Evolutionary conservation across 2,329 filamentous ascomycete genomes (phyloP).

Genomic region (Monosporascus cannonballus): DNA sequence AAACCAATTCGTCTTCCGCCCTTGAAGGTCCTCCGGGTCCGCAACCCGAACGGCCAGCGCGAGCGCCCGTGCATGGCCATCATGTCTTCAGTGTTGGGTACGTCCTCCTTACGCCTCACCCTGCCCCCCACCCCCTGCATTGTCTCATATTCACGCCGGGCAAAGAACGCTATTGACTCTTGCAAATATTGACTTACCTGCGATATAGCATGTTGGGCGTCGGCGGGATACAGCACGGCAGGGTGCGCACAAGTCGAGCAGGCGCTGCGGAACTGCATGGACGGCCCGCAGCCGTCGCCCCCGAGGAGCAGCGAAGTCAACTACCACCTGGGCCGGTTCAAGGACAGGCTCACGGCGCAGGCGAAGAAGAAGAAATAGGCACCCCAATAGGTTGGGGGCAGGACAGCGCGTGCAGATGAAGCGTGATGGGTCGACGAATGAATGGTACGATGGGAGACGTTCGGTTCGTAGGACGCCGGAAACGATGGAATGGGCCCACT

Average conservation of each 20-base stretch:
- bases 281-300: slow-evolving; percentile 54
- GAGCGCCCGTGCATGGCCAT: slow-evolving; percentile 48
- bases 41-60: slow-evolving; percentile 42
- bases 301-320: slow-evolving; percentile 77
- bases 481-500: no score
- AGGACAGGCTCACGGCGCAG: slow-evolving; percentile 56
- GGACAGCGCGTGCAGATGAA: neutral
- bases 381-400: neutral
- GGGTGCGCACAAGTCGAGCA: slow-evolving; percentile 56
- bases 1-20: slow-evolving; percentile 54
- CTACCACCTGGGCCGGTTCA: slow-evolving; percentile 79
- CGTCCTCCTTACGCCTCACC: slow-evolving; percentile 10
- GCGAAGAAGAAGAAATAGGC: slow-evolving; percentile 42
- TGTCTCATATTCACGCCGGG: no score
- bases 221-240: slow-evolving; percentile 59
- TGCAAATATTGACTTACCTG: no score
- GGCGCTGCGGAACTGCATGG: slow-evolving; percentile 68
- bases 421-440: no score
- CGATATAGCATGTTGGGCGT: slow-evolving; percentile 72
- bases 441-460: no score
- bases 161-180: no score
- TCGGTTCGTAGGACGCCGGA: no score
- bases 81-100: slow-evolving; percentile 54
- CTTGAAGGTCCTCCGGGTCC: slow-evolving; percentile 47
- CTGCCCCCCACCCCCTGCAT: no score